Base-by-base conservation (phyloP, 2,329 filamentous ascomycete genomes). In the Sporothrix humicola region DNA sequence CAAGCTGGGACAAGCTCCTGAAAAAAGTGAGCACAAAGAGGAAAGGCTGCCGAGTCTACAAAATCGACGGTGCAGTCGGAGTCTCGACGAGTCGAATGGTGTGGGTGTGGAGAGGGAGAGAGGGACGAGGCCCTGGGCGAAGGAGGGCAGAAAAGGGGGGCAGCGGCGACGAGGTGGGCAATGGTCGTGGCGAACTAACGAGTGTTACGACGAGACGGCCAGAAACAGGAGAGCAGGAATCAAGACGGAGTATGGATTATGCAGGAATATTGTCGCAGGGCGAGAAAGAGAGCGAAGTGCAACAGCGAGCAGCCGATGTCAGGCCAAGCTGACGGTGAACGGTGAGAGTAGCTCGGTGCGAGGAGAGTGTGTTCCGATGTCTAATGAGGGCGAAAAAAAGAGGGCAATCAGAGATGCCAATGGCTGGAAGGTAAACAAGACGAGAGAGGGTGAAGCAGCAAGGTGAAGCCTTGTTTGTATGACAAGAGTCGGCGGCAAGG, bases 1-100 rank as follows among this genome's bases (percentile, higher is more conserved):
- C 63, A 52, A 68, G 65, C 46, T 68, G 46, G 65, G 65, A 31
- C 44, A 68, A 68, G 46, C 65, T 68, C 48, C 46, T 50, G 44
- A 31, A 26, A 63, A 56, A 23, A 56, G 20, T 26, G 66, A 66
- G 56, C 17, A 65, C 37, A 59, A 37, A 73, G 68, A 70, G 68
- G 68, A 52, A 56, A 42, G 58, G 68, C 48, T 70, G 50, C 50
- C 48, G 52, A 44, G 52, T 17, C 31, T 44, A 23, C 31, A 23
- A 54, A 52, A 23, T n/a, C 1, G 15, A 48, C 46, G 46, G 46
- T 52, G 23, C n/a, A 46, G 31, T 66, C 13, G 23, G 46, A 44
- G 65, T 52, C 63, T 68, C 65, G 65, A 52, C 44, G 26, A 54
- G 59, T 65, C 26, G 70, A 54, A 58, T 61, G 37, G 42, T 61